A percentile compares a stretch with the other conserved stretches of the same genome.
phyloP scores from a whole-genome alignment of 2,329 filamentous ascomycete genomes.

The Botryotinia globosa region DNA sequence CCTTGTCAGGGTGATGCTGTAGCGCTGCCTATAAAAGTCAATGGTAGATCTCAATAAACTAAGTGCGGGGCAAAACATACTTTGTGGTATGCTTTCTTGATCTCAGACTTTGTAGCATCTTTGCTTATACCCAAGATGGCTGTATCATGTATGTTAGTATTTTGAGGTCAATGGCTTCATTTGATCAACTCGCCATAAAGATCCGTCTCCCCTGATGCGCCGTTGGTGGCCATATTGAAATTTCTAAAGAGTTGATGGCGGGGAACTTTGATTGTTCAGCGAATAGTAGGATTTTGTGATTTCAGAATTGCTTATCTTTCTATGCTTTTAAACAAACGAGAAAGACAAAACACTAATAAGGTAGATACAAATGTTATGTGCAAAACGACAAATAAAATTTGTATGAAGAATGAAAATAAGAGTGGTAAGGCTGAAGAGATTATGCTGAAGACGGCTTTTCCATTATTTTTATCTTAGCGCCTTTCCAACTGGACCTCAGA shows the following conservation, averaged over 20 bases:
- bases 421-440: slow-evolving; percentile 12
- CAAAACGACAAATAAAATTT: neutral
- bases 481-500: neutral
- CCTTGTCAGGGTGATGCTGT: slow-evolving; percentile 92
- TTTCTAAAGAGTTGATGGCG: slow-evolving; percentile 13
- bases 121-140: slow-evolving; percentile 76
- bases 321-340: neutral
- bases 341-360: neutral
- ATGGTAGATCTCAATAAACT: slow-evolving; percentile 22
- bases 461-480: slow-evolving; percentile 10
- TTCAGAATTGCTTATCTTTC: neutral
- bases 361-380: slow-evolving; percentile 11
- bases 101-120: slow-evolving; percentile 70
- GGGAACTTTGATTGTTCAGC: slow-evolving; percentile 4
- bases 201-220: slow-evolving; percentile 46
- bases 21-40: slow-evolving; percentile 66
- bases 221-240: slow-evolving; percentile 35
- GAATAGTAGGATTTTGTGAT: neutral
- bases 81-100: slow-evolving; percentile 97
- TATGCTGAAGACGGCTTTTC: slow-evolving; percentile 9
- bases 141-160: slow-evolving; percentile 43
- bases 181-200: slow-evolving; percentile 54
- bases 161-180: slow-evolving; percentile 5
- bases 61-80: slow-evolving; percentile 45
- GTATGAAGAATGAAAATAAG: slow-evolving; percentile 4